A percentile compares a stretch with the other conserved stretches of the same genome.
Evolutionary conservation across 1,139 yeast species (phyloP).

Genomic region (Kodamaea derodonti): DNA sequence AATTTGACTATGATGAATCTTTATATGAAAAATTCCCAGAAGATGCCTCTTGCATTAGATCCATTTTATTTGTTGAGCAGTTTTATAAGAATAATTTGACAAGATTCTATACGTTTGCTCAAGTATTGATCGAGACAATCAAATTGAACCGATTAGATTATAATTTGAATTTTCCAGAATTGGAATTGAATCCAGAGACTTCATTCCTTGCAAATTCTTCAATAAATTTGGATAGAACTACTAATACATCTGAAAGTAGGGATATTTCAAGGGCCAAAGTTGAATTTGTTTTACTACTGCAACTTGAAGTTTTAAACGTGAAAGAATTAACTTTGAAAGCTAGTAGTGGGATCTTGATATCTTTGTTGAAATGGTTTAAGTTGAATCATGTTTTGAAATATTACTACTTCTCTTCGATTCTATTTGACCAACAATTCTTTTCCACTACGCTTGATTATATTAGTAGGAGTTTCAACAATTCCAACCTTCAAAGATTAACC

Average conservation of each 20-base stretch:
- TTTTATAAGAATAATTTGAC: slow-evolving; percentile 54
- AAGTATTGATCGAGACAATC: slow-evolving; percentile 60
- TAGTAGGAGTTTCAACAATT: slow-evolving; percentile 35
- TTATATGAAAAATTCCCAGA: slow-evolving; percentile 26
- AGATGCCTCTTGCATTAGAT: slow-evolving; percentile 30
- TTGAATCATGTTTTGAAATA: slow-evolving; percentile 71
- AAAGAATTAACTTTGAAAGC: slow-evolving; percentile 68
- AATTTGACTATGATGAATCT: slow-evolving; percentile 19
- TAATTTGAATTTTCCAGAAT: slow-evolving; percentile 35
- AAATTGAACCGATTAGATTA: slow-evolving; percentile 43
- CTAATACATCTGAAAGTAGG: slow-evolving; percentile 6
- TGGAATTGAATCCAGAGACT: slow-evolving; percentile 36
- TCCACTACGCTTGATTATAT: slow-evolving; percentile 32
- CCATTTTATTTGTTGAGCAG: slow-evolving; percentile 55
- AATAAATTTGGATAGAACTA: slow-evolving; percentile 3
- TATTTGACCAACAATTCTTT: slow-evolving; percentile 71
- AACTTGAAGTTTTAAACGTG: slow-evolving; percentile 53
- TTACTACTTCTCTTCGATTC: slow-evolving; percentile 66
- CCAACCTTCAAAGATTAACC: slow-evolving; percentile 25
- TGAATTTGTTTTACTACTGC: slow-evolving; percentile 29
- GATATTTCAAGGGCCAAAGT: slow-evolving; percentile 21
- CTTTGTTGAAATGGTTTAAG: slow-evolving; percentile 75
- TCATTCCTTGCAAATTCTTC: slow-evolving; percentile 19
- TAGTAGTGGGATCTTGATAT: slow-evolving; percentile 49
- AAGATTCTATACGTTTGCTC: slow-evolving; percentile 57